Evolutionary conservation across 177 flowering plant species (phyloP).

Genomic region (Vitis hybrid): DNA sequence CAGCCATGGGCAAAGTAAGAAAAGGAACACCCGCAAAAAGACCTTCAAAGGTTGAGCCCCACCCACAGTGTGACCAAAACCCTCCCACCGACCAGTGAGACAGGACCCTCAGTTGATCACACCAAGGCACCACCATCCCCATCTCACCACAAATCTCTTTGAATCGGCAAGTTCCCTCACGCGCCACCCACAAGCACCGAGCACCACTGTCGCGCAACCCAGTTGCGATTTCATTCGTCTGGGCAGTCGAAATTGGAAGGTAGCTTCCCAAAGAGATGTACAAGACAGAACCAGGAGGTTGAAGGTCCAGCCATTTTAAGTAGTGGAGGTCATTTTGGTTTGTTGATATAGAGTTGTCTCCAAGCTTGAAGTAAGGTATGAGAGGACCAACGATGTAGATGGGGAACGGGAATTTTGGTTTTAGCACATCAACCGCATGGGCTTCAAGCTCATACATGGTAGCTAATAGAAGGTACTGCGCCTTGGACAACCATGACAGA

Average conservation of each 20-base stretch:
- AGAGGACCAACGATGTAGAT: conserved; percentile 32
- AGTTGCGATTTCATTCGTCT: conserved; percentile 33
- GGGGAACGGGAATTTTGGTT: conserved; percentile 13
- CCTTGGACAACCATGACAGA: conserved; percentile 9
- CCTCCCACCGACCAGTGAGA: conserved; percentile 29
- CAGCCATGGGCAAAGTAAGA: conserved; percentile 29
- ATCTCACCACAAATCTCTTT: conserved; percentile 14
- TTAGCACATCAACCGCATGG: conserved; percentile 20
- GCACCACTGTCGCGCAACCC: conserved; percentile 30
- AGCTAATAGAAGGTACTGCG: conserved; percentile 26
- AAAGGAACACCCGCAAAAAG: conserved; percentile 34
- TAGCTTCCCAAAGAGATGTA: conserved; percentile 41
- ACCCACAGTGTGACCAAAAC: conserved; percentile 38
- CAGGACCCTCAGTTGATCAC: conserved; percentile 38
- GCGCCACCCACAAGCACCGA: conserved; percentile 34
- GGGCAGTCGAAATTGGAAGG: conserved; percentile 26
- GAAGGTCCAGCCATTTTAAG: conserved; percentile 26
- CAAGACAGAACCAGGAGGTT: conserved; percentile 27
- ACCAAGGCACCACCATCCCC: conserved; percentile 43
- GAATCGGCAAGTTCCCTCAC: conserved; percentile 19
- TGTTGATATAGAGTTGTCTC: not conserved
- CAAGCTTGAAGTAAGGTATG: conserved; percentile 19
- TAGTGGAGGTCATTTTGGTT: not conserved
- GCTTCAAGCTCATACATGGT: conserved; percentile 36
- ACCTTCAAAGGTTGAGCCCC: conserved; percentile 35